These are phyloP conservation scores for Hymenochaete sp. DNA, from an alignment of 1,284 basidiomycete genomes.

Conservation along the genomic window DNA sequence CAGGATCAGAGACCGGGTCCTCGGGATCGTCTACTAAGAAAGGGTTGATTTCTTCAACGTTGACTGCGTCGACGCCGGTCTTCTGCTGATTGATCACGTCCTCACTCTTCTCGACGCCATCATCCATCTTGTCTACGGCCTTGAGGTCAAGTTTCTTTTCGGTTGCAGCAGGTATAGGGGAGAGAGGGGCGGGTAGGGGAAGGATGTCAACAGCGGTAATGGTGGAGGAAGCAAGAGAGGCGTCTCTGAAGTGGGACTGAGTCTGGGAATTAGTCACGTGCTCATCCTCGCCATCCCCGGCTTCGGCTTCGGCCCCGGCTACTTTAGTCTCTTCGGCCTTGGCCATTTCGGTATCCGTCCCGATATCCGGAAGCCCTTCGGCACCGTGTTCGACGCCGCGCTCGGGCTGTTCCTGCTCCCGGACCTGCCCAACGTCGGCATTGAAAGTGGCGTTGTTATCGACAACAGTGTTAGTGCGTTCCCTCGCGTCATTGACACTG, in stretches of 20 bases:
- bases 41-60: constrained; percentile 11
- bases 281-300: not conserved
- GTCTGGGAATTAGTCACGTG: no score
- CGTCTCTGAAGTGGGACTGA: no score
- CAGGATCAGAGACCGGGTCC: constrained; percentile 16
- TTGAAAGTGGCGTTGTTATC: no score
- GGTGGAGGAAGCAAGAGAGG: constrained; percentile 14
- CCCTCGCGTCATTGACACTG: no score
- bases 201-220: constrained; percentile 14
- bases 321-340: not conserved
- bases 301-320: not conserved
- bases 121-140: constrained; percentile 5
- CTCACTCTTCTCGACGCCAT: not conserved
- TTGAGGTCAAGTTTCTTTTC: not conserved
- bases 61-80: not conserved
- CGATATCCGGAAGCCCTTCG: no score
- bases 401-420: no score
- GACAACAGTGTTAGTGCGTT: no score
- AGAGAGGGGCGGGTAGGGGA: not conserved
- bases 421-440: no score
- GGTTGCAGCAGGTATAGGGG: not conserved
- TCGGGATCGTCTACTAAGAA: constrained; percentile 19
- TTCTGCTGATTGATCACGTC: not conserved
- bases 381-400: not conserved
- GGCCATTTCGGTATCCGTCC: no score